Base-by-base conservation (phyloP, 2,329 filamentous ascomycete genomes). In the Geosmithia flava region DNA sequence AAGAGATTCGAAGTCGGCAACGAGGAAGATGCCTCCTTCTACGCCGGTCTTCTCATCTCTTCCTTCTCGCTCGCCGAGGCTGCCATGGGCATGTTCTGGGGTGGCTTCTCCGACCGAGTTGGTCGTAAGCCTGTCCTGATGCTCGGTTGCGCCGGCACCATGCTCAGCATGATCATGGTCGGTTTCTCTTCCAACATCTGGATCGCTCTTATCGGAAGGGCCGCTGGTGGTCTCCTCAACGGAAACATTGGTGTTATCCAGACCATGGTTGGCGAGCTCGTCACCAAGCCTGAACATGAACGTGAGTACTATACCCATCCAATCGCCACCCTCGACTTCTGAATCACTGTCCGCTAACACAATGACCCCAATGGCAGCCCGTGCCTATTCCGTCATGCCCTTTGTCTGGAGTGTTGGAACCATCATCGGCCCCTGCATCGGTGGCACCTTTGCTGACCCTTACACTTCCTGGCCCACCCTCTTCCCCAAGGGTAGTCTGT, bases 351-450 rank as follows among this genome's bases (percentile, higher is more conserved):
- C 23, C 10, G 16, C n/a, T 30, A n/a, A 42, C 19, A 23, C n/a
- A 13, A 47, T 30, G 46, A 52, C 58, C 58, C 45, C 44, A 41
- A 47, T 33, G 3, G 52, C 56, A 87, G 85, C 88, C 50, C 80
- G 84, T 52, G 90, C 90, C 27, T 95, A 90, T 62, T 81, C 88
- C 2, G 79, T 95, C 43, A 95, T 96, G 87, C 90, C 90, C 1
- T 95, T 95, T 59, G 85, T 95, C 7, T 96, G 90, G 89, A 84
- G 78, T 44, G 82, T 95, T 47, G 90, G 90, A 20, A 94, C 87
- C 10, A 95, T 95, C 53, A 74, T 95, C 47, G 90, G 90, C 0
- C 86, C 90, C 52, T 86, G 85, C 6, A 88, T 96, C 54, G 91
- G 91, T 50, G 91, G 91, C 33, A 79, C 84, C 48, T 88, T 95